These are phyloP conservation scores for Hemileia vastatrix DNA, from an alignment of 1,284 basidiomycete species.

Conservation along the genomic window DNA sequence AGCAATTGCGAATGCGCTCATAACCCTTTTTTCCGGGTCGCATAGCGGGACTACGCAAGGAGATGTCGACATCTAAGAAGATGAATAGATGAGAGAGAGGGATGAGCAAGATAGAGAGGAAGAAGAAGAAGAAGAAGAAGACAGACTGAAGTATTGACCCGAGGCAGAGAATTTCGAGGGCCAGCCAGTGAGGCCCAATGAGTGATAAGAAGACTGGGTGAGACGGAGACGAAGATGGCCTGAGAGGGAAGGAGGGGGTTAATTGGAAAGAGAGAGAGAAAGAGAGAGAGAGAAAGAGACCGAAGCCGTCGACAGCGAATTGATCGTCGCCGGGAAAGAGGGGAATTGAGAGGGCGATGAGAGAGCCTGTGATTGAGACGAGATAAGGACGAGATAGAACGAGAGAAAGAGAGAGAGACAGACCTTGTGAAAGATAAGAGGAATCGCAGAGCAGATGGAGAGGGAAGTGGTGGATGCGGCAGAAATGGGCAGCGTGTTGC, in stretches of 20 bases:
- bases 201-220: slow-evolving; percentile 22
- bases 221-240: slow-evolving; percentile 35
- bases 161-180: slow-evolving; percentile 11
- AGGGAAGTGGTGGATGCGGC: too few species aligned
- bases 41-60: slow-evolving; percentile 10
- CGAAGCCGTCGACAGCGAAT: slow-evolving; percentile 21
- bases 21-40: slow-evolving; percentile 3
- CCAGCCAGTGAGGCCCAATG: slow-evolving; percentile 7
- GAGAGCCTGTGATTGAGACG: too few species aligned
- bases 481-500: too few species aligned
- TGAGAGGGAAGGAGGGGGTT: slow-evolving; percentile 26
- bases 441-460: too few species aligned
- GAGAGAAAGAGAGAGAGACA: too few species aligned
- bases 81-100: background rate
- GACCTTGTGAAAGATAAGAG: too few species aligned
- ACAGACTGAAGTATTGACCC: slow-evolving; percentile 10
- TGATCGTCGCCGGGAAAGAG: slow-evolving; percentile 3
- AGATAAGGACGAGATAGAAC: too few species aligned
- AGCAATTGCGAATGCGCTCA: background rate
- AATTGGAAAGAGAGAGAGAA: slow-evolving; percentile 28
- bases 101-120: background rate
- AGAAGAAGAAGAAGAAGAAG: background rate
- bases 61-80: slow-evolving; percentile 11
- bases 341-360: slow-evolving; percentile 8
- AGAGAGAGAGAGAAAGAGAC: slow-evolving; percentile 31